Percentiles rank a stretch among this genome's conserved stretches.
These are phyloP conservation scores for Gillenia trifoliata DNA, from an alignment of 306 rosid species.

Conservation along the genomic window DNA sequence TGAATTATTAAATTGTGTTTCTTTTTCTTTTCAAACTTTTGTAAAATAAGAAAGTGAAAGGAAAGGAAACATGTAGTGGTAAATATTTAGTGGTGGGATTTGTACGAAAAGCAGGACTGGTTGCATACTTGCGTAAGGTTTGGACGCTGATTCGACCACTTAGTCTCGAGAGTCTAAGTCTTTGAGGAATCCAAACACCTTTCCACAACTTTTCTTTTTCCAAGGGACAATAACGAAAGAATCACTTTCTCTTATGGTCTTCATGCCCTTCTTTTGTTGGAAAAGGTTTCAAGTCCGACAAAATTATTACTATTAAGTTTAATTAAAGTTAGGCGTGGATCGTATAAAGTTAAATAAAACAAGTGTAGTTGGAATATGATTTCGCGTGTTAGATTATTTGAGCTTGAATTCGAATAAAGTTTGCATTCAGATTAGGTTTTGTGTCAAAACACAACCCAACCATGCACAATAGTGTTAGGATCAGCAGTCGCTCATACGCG, in stretches of 20 bases:
- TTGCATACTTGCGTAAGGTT: background rate
- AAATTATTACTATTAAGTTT: no score
- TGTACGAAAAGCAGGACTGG: background rate
- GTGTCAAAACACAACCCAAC: no score
- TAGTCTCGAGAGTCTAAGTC: background rate
- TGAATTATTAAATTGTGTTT: no score
- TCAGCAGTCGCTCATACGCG: no score
- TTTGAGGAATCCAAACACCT: background rate
- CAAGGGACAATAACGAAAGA: background rate
- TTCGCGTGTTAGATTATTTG: no score
- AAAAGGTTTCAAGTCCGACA: background rate
- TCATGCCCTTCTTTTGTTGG: no score
- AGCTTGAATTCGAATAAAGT: background rate
- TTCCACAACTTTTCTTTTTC: background rate
- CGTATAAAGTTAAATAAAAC: background rate
- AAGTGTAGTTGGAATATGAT: background rate
- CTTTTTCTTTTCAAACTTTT: no score
- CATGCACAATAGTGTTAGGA: no score
- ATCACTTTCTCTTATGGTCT: background rate
- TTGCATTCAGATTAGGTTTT: background rate
- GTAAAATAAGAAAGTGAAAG: background rate
- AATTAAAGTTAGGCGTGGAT: background rate
- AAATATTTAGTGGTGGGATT: background rate
- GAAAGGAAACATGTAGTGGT: background rate
- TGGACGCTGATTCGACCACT: constrained; percentile 6